These are phyloP conservation scores for Murraya paniculata DNA, from an alignment of 345 rosid genomes.

Conservation along the genomic window DNA sequence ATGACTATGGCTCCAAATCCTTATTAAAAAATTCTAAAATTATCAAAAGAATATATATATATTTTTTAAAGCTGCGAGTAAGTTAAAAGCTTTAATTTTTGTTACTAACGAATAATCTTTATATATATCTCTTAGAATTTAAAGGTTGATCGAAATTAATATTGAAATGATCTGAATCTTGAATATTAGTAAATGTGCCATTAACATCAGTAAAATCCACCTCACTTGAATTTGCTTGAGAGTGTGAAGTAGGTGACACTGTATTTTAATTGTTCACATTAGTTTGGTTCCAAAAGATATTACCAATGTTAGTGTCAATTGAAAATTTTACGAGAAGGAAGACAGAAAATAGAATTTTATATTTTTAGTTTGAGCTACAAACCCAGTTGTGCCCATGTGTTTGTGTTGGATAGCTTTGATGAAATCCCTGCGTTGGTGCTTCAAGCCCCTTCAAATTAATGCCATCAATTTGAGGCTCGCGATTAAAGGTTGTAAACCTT, in stretches of 20 bases:
- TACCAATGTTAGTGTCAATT: not conserved
- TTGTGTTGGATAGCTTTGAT: not conserved
- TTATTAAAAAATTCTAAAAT: too few relatives aligned
- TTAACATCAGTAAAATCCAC: too few relatives aligned
- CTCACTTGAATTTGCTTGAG: not conserved
- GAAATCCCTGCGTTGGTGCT: not conserved
- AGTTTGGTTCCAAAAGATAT: not conserved
- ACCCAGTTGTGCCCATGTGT: not conserved
- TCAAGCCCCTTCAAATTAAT: not conserved
- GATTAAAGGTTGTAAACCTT: too few relatives aligned
- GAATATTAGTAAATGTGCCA: too few relatives aligned
- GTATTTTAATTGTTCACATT: not conserved
- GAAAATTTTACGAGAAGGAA: not conserved
- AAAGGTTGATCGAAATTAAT: not conserved
- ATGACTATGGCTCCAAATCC: too few relatives aligned
- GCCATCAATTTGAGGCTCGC: not conserved
- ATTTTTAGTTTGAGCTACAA: not conserved
- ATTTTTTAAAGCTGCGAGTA: not conserved
- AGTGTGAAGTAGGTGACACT: not conserved
- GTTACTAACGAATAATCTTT: not conserved
- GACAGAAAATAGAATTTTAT: too few relatives aligned
- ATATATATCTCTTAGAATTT: not conserved
- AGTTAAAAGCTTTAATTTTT: not conserved
- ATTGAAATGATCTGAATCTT: not conserved
- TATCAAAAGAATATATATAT: not conserved